Percentiles rank a stretch among this genome's conserved stretches.
Conservation (phyloP, 1,284 basidiomycete species). For the Polyporus tsugae region DNA sequence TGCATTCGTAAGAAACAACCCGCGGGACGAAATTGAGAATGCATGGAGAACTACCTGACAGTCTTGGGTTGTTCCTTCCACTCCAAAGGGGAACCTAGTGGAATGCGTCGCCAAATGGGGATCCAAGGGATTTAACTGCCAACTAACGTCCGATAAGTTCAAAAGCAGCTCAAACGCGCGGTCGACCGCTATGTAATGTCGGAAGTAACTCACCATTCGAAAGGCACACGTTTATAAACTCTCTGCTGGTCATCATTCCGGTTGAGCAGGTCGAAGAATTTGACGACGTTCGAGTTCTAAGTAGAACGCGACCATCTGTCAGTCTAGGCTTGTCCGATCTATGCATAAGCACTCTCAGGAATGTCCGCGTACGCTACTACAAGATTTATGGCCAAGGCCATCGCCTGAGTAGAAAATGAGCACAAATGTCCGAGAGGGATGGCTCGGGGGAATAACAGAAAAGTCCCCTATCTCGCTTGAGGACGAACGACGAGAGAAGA, state of each 20-base stretch:
- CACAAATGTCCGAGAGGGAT: constrained; percentile 38
- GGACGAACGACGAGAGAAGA: constrained; percentile 11
- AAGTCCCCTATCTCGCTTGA: constrained; percentile 27
- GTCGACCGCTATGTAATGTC: no score
- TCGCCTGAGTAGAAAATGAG: constrained; percentile 63
- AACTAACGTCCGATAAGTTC: no score
- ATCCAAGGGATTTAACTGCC: no score
- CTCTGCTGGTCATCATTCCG: constrained; percentile 58
- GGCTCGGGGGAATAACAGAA: constrained; percentile 41
- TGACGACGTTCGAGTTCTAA: constrained; percentile 68
- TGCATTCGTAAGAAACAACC: no score
- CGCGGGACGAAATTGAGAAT: background rate
- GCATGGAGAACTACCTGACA: background rate
- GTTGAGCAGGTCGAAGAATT: constrained; percentile 61
- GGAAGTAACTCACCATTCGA: no score
- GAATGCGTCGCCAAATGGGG: background rate
- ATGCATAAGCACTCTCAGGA: constrained; percentile 27
- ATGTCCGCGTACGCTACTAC: constrained; percentile 54
- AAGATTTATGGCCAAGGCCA: constrained; percentile 60
- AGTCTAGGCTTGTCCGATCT: no score
- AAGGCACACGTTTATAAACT: no score
- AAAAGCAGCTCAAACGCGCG: no score
- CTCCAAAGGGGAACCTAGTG: background rate
- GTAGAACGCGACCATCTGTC: no score
- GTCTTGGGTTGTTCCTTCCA: background rate